Evolutionary conservation across 2,329 filamentous ascomycete genomes (phyloP), one percentile per base, ranked within the genome.

Genomic region (Microsporum canis): DNA sequence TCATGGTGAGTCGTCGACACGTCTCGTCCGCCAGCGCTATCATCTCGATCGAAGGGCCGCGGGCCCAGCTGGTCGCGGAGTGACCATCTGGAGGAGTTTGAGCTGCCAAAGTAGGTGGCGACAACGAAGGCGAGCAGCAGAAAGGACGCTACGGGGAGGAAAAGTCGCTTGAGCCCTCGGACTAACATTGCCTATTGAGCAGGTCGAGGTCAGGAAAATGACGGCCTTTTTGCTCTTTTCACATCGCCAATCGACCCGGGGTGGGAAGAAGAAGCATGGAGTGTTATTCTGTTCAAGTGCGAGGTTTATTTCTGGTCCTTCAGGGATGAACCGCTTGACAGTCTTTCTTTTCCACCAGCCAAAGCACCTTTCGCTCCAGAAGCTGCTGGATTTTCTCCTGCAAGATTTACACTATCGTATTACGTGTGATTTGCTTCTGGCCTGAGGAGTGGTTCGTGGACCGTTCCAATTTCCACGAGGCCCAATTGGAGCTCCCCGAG

Each of bases 1-100:
- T 77, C 62, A 7, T 63, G 63, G 59, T 71, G 68, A 2, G 61
- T 65, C 34, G 17, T 23, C 38, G 65, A 60, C 23, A 66, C 55
- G 12, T 62, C 57, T 33, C 43, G 49, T 12, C 58, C 34, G 27
- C 29, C 8, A 34, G 31, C 17, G 17, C 17, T 7, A 17, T 3
- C 10, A 5, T 36, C 31, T 8, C 51, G 51, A 17, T 57, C 23
- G 17, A 39, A 57, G 10, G 55, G 33, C 38, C 23, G 55, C 33
- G 55, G 7, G 23, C 55, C 55, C 55, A 41, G 55, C 1, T 17
- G n/a, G 55, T 31, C 55, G 6, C 17, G 17, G 33, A 43, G 34
- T 8, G 55, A 43, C 33, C 55, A 41, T 39, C 17, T 23, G 51
- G 34, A 17, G 7, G 6, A 6, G 10, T 23, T 14, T 5, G 34